These are phyloP conservation scores for Xerocomus amazonicus DNA, from an alignment of 1,284 basidiomycete species.

Conservation along the genomic window DNA sequence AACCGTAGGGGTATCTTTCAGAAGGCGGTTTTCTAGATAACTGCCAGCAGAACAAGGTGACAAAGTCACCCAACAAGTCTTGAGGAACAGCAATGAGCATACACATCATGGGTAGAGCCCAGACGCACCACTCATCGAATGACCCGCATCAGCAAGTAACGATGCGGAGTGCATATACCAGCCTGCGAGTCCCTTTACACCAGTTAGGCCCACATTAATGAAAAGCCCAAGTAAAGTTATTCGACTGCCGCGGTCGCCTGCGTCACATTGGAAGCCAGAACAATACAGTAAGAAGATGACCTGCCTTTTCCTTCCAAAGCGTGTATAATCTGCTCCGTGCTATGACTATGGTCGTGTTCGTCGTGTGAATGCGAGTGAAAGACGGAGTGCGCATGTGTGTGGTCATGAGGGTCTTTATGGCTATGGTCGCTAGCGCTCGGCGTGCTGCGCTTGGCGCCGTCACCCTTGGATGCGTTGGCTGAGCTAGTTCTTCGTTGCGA, in stretches of 20 bases:
- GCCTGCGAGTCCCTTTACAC: conserved; percentile 81
- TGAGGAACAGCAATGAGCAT: conserved; percentile 3
- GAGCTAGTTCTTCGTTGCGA: conserved; percentile 34
- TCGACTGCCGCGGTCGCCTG: conserved; percentile 76
- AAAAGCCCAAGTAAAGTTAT: conserved; percentile 87
- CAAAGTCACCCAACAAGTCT: conserved; percentile 88
- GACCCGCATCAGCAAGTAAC: conserved; percentile 91
- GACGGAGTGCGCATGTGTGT: conserved; percentile 51
- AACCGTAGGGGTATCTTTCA: conserved; percentile 79
- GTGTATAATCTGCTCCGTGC: conserved; percentile 70
- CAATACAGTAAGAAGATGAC: conserved; percentile 18
- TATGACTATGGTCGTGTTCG: conserved; percentile 62
- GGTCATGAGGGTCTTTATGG: conserved; percentile 20
- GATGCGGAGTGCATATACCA: conserved; percentile 89
- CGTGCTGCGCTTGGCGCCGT: conserved; percentile 1
- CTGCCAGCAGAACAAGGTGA: conserved; percentile 90
- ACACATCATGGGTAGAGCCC: neutral
- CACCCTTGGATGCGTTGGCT: conserved; percentile 21
- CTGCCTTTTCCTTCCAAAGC: conserved; percentile 64
- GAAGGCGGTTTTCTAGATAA: conserved; percentile 80
- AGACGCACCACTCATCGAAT: conserved; percentile 80
- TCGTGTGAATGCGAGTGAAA: conserved; percentile 68
- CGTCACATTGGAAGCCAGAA: conserved; percentile 6
- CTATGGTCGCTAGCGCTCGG: conserved; percentile 13
- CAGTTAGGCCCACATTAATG: conserved; percentile 80